These are phyloP conservation scores for Calonectria pteridis DNA, from an alignment of 2,329 filamentous ascomycete genomes.

Conservation along the genomic window DNA sequence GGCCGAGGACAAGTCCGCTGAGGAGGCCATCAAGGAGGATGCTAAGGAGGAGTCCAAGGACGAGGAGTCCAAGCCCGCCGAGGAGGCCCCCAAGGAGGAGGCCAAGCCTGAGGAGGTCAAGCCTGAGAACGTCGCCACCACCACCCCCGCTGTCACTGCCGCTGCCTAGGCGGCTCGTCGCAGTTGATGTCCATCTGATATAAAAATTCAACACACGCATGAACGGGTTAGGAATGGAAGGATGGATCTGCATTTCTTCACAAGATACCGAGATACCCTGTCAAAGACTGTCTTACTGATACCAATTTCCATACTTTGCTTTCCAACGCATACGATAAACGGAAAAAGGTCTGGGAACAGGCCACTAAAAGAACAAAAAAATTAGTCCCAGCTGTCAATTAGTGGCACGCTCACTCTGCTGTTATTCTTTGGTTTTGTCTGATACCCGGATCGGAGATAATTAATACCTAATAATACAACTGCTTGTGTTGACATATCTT, in stretches of 20 bases:
- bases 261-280: conserved; percentile 67
- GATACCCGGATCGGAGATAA: conserved; percentile 57
- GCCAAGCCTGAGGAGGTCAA: conserved; percentile 54
- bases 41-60: conserved; percentile 46
- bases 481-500: conserved; percentile 48
- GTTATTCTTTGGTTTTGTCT: conserved; percentile 50
- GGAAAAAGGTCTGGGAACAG: conserved; percentile 34
- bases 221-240: conserved; percentile 61
- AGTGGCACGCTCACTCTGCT: conserved; percentile 42
- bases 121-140: conserved; percentile 53
- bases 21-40: conserved; percentile 51
- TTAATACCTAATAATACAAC: conserved; percentile 61
- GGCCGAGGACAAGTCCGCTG: conserved; percentile 51
- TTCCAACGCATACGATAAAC: conserved; percentile 35
- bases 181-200: conserved; percentile 44
- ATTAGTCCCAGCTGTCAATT: conserved; percentile 34
- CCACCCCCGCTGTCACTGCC: conserved; percentile 63
- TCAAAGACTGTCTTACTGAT: conserved; percentile 62
- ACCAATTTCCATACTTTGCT: conserved; percentile 54
- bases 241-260: conserved; percentile 67
- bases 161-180: conserved; percentile 59
- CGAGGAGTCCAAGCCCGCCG: conserved; percentile 53
- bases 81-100: conserved; percentile 52
- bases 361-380: conserved; percentile 42
- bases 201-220: conserved; percentile 48